Percentiles rank a stretch among this genome's conserved stretches.
phyloP scores from a whole-genome alignment of 2,329 filamentous ascomycete species.

The Berkeleyomyces basicola region DNA sequence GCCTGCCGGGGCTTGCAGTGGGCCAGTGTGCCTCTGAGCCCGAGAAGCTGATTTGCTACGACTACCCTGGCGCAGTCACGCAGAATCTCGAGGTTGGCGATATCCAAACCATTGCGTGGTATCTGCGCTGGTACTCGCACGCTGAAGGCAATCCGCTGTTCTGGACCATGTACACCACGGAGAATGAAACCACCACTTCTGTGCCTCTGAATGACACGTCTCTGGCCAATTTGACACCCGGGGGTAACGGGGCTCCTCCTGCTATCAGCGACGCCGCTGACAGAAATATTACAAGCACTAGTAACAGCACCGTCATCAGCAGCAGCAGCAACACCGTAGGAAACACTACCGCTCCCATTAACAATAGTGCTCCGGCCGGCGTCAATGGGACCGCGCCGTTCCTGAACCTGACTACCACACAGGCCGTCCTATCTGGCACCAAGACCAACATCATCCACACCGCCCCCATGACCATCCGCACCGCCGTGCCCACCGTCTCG shows the following conservation, averaged over 20 bases:
- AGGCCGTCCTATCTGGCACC: neutral
- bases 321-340: neutral
- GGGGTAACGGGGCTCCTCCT: neutral
- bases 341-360: neutral
- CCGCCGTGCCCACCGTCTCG: neutral
- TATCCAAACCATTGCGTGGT: slow-evolving; percentile 12
- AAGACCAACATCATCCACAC: neutral
- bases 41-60: slow-evolving; percentile 11
- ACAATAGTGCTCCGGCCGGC: neutral
- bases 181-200: slow-evolving; percentile 9
- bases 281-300: neutral
- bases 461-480: neutral
- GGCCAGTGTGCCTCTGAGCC: slow-evolving; percentile 7
- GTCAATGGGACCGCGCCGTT: slow-evolving; percentile 3
- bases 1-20: neutral
- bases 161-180: slow-evolving; percentile 12
- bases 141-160: slow-evolving; percentile 9
- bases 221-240: neutral
- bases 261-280: neutral
- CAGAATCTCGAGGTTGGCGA: slow-evolving; percentile 11
- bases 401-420: neutral
- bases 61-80: slow-evolving; percentile 11
- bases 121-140: slow-evolving; percentile 13
- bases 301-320: neutral
- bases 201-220: slow-evolving; percentile 7